These are phyloP conservation scores for Plantago elongata DNA, from an alignment of 257 asterid species.

Conservation along the genomic window DNA sequence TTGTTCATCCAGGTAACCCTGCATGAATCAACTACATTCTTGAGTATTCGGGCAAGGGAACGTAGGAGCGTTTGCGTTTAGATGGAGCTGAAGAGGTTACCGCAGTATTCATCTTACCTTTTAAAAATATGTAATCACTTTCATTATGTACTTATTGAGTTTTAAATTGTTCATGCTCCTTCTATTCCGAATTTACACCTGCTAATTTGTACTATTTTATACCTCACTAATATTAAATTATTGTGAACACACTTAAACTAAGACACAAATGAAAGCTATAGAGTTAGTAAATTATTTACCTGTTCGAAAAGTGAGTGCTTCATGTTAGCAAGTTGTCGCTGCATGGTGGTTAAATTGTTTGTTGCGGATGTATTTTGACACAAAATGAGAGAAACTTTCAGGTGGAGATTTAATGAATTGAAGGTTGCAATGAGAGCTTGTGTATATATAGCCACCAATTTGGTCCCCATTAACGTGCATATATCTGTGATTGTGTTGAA, in stretches of 20 bases:
- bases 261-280: too few relatives aligned
- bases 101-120: too few relatives aligned
- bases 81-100: too few relatives aligned
- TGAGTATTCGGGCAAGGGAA: background rate
- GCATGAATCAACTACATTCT: slow-evolving; percentile 8
- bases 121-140: background rate
- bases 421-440: slow-evolving; percentile 24
- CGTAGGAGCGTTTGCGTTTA: too few relatives aligned
- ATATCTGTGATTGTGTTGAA: background rate
- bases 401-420: slow-evolving; percentile 25
- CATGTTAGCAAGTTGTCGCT: slow-evolving; percentile 53
- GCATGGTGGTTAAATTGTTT: slow-evolving; percentile 28
- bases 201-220: too few relatives aligned
- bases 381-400: background rate
- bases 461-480: slow-evolving; percentile 18
- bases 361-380: slow-evolving; percentile 1
- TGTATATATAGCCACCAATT: slow-evolving; percentile 24
- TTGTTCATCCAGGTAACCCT: slow-evolving; percentile 80
- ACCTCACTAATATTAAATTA: too few relatives aligned
- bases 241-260: too few relatives aligned
- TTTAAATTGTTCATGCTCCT: too few relatives aligned
- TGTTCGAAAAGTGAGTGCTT: slow-evolving; percentile 58
- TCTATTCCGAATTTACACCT: too few relatives aligned
- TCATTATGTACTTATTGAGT: too few relatives aligned
- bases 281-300: slow-evolving; percentile 24